These are phyloP conservation scores for Alternaria sp. DNA, from an alignment of 2,329 filamentous ascomycete species.

Conservation along the genomic window DNA sequence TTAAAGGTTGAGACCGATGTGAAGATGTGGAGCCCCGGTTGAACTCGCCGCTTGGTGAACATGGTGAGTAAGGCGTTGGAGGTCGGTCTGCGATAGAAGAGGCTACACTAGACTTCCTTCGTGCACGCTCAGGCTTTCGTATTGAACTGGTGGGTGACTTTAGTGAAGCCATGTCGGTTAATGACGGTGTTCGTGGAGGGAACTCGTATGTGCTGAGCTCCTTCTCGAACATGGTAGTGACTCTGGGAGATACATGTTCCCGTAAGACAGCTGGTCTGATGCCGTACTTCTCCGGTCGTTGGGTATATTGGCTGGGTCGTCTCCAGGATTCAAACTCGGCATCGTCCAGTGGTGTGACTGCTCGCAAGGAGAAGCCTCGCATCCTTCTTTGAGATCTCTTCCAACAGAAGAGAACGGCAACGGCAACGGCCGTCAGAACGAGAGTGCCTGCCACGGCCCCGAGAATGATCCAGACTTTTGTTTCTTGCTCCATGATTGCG, in stretches of 20 bases:
- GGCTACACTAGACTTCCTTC: conserved; percentile 47
- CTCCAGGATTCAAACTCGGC: conserved; percentile 54
- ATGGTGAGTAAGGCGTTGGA: conserved; percentile 52
- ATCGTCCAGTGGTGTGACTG: conserved; percentile 52
- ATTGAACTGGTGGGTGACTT: conserved; percentile 42
- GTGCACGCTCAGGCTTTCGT: conserved; percentile 43
- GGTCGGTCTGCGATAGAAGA: conserved; percentile 49
- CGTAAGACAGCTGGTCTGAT: conserved; percentile 42
- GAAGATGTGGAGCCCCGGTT: conserved; percentile 37
- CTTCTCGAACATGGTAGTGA: conserved; percentile 46
- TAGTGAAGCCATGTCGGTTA: conserved; percentile 26
- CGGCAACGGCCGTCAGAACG: conserved; percentile 38
- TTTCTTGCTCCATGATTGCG: conserved; percentile 41
- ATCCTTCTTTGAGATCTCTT: conserved; percentile 46
- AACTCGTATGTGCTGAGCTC: conserved; percentile 41
- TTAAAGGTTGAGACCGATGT: conserved; percentile 42
- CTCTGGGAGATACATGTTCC: conserved; percentile 37
- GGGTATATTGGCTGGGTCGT: conserved; percentile 49
- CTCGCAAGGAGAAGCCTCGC: conserved; percentile 48
- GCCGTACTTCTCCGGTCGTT: conserved; percentile 48
- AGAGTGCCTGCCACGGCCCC: conserved; percentile 46
- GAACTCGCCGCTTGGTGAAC: conserved; percentile 41
- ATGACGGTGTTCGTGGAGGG: conserved; percentile 42
- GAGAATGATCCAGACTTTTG: conserved; percentile 50
- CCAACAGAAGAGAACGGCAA: conserved; percentile 44